These are phyloP conservation scores for Corymbia calophylla DNA, from an alignment of 441 rosid species.

Conservation along the genomic window DNA sequence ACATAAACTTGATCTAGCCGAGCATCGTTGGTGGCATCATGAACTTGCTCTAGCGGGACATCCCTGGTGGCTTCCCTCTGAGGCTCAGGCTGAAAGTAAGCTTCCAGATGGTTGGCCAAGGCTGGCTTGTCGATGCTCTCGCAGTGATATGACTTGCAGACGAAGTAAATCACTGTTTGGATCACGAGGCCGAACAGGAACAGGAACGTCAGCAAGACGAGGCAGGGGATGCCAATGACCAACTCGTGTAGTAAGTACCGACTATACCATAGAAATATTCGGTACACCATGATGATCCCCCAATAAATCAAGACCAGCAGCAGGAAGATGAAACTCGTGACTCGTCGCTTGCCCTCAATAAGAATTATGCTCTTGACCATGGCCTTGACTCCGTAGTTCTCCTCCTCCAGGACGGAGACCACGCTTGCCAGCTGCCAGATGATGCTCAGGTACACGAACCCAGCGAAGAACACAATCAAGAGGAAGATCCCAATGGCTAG, in stretches of 20 bases:
- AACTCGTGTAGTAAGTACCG: not conserved
- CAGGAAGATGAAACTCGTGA: not conserved
- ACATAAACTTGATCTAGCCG: not conserved
- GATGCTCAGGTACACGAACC: not conserved
- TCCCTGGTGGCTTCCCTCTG: not conserved
- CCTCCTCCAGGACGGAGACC: not conserved
- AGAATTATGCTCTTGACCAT: not conserved
- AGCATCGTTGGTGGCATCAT: not conserved
- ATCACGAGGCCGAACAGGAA: not conserved
- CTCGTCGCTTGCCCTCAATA: not conserved
- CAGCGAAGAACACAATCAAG: not conserved
- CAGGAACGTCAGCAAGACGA: not conserved
- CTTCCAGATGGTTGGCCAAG: not conserved
- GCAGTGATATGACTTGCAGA: not conserved
- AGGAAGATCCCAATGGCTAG: not conserved
- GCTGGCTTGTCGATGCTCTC: not conserved
- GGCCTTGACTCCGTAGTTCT: not conserved
- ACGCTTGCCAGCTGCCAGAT: not conserved
- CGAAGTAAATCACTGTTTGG: not conserved
- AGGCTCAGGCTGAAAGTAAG: not conserved
- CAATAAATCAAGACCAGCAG: not conserved
- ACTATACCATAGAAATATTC: not conserved
- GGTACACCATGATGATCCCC: not conserved
- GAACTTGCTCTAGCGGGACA: not conserved
- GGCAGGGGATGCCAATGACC: not conserved